Base-by-base conservation (phyloP, 257 asterid species). In the Cordia subcordata region DNA sequence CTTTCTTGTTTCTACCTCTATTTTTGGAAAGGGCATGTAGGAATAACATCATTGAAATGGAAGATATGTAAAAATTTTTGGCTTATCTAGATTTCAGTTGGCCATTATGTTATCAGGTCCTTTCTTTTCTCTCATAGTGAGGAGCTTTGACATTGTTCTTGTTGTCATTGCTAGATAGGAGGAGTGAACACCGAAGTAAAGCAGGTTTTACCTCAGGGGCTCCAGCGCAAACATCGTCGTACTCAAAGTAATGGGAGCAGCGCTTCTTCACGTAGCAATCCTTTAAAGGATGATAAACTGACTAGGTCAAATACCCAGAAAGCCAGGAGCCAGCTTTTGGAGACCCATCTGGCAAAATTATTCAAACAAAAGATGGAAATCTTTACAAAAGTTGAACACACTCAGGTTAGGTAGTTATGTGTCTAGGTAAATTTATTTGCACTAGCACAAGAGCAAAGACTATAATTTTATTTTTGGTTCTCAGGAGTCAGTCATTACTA, bases 331-430 rank as follows among this genome's bases (percentile, higher is more conserved):
- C 99, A 92, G 77, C 96, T 92, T 68, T 80, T 92, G 60, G 99
- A 92, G 88, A 81, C 91, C 44, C 99, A 92, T 77, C 87, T 92
- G 32, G 99, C 99, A 18, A 92, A 86, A 67, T 68, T 92, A 77
- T 92, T 92, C 60, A 86, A 92, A 80, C 96, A 92, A 82, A 92
- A 92, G 68, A 84, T 92, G 94, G 99, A 92, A 68, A 92, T 92
- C 65, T 88, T 92, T 55, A 84, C 96, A 22, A 92, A 88, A 80
- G 66, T 79, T 42, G 99, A 86, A 64, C 84, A 82, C 73, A 92
- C 96, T 55, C 96, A 92, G 99, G 98, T 91, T 65, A 14, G 79
- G 60, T 35, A 42, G 63, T 70, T 40, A n/a, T n/a, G 45, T 64
- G 60, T 55, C 61, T 40, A 38, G 40, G 27, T 39, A 32, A 49